Evolutionary conservation across 257 asterid genomes (phyloP), one percentile per base, ranked within the genome.

Genomic region (Leptodermis oblonga): DNA sequence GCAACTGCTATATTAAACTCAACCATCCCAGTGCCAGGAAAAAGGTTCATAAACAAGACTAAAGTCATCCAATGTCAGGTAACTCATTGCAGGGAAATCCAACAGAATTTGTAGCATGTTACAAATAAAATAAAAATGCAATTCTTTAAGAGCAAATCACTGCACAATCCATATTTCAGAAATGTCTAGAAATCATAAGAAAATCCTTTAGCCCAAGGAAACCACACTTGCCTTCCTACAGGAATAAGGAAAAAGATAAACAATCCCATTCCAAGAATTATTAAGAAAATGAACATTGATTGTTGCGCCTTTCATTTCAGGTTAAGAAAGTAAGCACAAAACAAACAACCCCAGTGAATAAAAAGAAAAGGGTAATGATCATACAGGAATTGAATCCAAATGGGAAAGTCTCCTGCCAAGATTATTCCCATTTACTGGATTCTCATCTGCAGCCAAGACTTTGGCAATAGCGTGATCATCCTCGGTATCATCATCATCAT

Each of bases 361-460:
- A 33, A 14, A 28, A 39, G 22, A 34, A 52, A 17, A 31, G 36
- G n/a, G 26, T 17, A 8, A 22, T 36, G 30, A n/a, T 12, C 65
- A 52, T 82, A 93, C 97, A 81, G 97, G 94, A 46, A 93, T 88
- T 4, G 98, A 93, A 69, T 87, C 96, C 75, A 93, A 79, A 77
- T 93, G 98, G 23, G 98, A 90, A 58, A 93, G 96, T 85, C 94
- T 82, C 81, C 79, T 90, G 25, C 95, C 96, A 62, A 88, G 96
- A 58, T 71, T 88, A 54, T 82, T 82, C 53, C 81, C 88, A 69
- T 73, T 28, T 62, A 73, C 78, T 48, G 69, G 69, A 2, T 51
- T 80, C 49, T 90, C 96, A 14, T 90, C 97, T 77, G 86, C 90
- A 3, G 90, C 95, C 73, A 93, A 82, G 48, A 88, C 82, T 23